phyloP scores from a whole-genome alignment of 805 yeast genomes.

The Barnettozyma vustinii region DNA sequence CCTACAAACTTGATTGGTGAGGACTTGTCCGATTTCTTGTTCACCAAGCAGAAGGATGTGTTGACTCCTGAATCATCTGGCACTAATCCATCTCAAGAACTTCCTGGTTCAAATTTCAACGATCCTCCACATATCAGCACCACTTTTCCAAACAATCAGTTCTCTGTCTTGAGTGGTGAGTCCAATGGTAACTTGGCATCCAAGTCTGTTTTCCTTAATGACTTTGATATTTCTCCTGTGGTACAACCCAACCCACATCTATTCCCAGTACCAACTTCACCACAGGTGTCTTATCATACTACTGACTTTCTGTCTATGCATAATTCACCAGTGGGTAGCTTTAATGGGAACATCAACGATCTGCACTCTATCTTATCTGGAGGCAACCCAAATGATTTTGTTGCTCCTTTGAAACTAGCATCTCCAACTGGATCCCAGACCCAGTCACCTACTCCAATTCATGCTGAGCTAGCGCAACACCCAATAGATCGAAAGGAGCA shows the following conservation, averaged over 20 bases:
- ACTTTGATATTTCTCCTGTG: slow-evolving; percentile 13
- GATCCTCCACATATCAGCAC: not conserved
- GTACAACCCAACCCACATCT: not conserved
- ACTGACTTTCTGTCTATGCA: slow-evolving; percentile 20
- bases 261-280: slow-evolving; percentile 6
- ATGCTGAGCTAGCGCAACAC: not conserved
- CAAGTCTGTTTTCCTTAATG: slow-evolving; percentile 15
- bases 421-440: slow-evolving; percentile 16
- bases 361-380: slow-evolving; percentile 20
- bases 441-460: slow-evolving; percentile 2
- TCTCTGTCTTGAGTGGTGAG: slow-evolving; percentile 9
- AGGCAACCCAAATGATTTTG: slow-evolving; percentile 13
- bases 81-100: slow-evolving; percentile 2
- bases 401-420: slow-evolving; percentile 1
- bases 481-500: not conserved
- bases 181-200: slow-evolving; percentile 14
- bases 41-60: not conserved
- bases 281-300: slow-evolving; percentile 8
- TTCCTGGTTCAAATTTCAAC: not conserved
- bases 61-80: not conserved
- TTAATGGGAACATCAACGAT: slow-evolving; percentile 15
- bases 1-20: slow-evolving; percentile 31
- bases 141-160: not conserved
- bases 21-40: slow-evolving; percentile 16
- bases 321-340: slow-evolving; percentile 16